Percentiles rank a stretch among this genome's conserved stretches.
Conservation (phyloP, 306 rosid genomes). For the Urtica urens region DNA sequence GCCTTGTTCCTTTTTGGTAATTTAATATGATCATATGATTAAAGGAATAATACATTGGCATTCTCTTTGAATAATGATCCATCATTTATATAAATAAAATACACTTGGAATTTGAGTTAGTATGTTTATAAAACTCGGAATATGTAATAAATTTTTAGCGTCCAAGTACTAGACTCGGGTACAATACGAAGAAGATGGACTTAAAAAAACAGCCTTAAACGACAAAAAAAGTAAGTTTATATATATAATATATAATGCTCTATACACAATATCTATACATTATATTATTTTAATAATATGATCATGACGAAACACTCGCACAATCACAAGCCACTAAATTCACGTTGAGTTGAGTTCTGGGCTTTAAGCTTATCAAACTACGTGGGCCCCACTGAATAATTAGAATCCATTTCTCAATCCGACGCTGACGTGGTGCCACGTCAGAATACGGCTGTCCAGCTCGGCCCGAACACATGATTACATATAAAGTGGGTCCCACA, state of each 20-base stretch:
- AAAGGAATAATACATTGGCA: too few species aligned
- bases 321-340: background rate
- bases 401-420: background rate
- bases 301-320: background rate
- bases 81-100: too few species aligned
- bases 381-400: constrained; percentile 15
- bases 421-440: constrained; percentile 17
- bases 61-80: too few species aligned
- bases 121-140: too few species aligned
- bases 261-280: too few species aligned
- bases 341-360: background rate
- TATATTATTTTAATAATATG: background rate
- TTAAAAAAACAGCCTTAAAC: background rate
- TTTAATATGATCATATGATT: too few species aligned
- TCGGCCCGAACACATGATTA: background rate
- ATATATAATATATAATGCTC: background rate
- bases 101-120: too few species aligned
- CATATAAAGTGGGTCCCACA: background rate
- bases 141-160: too few species aligned
- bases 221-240: background rate
- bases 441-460: background rate
- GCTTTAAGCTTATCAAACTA: background rate
- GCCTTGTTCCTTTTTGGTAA: too few species aligned
- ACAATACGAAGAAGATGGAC: background rate
- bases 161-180: background rate